Evolutionary conservation across 805 yeast genomes (phyloP), one percentile per base, ranked within the genome.

Genomic region (Saccharomycopsis sp.): DNA sequence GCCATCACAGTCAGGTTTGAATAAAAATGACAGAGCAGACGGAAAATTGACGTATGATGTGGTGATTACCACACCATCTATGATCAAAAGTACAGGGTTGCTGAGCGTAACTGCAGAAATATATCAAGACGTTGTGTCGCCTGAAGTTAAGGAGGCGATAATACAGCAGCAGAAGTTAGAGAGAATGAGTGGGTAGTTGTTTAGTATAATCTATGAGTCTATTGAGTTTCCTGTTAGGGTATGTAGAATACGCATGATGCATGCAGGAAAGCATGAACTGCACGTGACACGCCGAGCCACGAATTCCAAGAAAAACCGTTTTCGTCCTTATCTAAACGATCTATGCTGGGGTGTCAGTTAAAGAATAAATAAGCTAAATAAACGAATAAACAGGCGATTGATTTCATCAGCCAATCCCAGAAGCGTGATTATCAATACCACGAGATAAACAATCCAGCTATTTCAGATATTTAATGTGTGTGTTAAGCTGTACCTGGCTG

Each of bases 81-180:
- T 82, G 54, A 72, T 72, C 29, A 78, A 73, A 63, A 70, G 72
- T n/a, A 87, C 96, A 0, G 96, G 96, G 0, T 74, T 91, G 63
- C 69, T 70, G 2, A 75, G 78, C 58, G 83, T 91, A 1, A 83
- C 87, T 1, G 66, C 71, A 15, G 83, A 79, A 9, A 67, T 90
- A 0, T 85, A 84, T 62, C 84, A 78, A 9, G 87, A 75, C 29
- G 65, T 79, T 22, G 83, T 82, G 9, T 82, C 78, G 62, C 86
- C 81, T 41, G 85, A 83, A 5, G 75, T 81, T 0, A 78, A 75
- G 65, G 65, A 70, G 25, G 94, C 90, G 1, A 85, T 89, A 56
- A 64, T 79, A 55, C 77, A 76, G 51, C 96, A 87, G 68, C 85
- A 82, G 64, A 67, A 69, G 35, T 75, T 74, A 55, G 90, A 84